phyloP scores from a whole-genome alignment of 2,329 filamentous ascomycete genomes.

The Simplicillium aogashimaense region DNA sequence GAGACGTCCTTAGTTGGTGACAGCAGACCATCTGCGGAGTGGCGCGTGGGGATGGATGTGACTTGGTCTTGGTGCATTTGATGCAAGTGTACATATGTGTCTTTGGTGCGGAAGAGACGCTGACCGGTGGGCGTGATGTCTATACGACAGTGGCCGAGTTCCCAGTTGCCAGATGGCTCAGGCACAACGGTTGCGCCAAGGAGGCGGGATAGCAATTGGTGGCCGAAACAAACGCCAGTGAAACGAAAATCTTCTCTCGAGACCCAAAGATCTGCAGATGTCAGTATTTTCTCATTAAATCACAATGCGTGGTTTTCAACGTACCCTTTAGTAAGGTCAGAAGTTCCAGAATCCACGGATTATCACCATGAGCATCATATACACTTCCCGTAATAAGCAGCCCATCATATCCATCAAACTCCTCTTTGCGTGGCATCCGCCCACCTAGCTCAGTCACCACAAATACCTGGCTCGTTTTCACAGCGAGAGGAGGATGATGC shows the following conservation, averaged over 20 bases:
- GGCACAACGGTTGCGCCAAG: slow-evolving; percentile 57
- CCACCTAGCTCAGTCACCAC: slow-evolving; percentile 40
- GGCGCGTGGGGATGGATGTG: slow-evolving; percentile 45
- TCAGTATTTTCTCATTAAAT: no score
- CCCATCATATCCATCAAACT: slow-evolving; percentile 57
- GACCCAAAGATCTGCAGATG: slow-evolving; percentile 33
- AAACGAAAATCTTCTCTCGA: slow-evolving; percentile 42
- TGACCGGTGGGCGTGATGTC: slow-evolving; percentile 56
- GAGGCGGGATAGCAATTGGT: slow-evolving; percentile 67
- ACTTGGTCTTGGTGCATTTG: slow-evolving; percentile 78
- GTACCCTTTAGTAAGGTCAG: slow-evolving; percentile 43
- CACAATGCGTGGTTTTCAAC: slow-evolving; percentile 5
- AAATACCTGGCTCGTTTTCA: slow-evolving; percentile 45
- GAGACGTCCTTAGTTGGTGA: slow-evolving; percentile 30
- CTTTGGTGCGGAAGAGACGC: slow-evolving; percentile 54
- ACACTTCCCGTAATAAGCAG: slow-evolving; percentile 64
- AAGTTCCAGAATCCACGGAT: slow-evolving; percentile 64
- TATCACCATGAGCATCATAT: slow-evolving; percentile 59
- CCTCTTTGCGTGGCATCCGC: slow-evolving; percentile 32
- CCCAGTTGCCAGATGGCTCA: slow-evolving; percentile 58
- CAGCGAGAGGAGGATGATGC: slow-evolving; percentile 42
- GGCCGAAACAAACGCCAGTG: slow-evolving; percentile 73
- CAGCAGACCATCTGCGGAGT: slow-evolving; percentile 28
- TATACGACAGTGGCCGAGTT: slow-evolving; percentile 58
- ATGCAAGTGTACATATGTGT: slow-evolving; percentile 44